Conservation (phyloP, 306 rosid genomes). For the Pyrus bretschneideri region DNA sequence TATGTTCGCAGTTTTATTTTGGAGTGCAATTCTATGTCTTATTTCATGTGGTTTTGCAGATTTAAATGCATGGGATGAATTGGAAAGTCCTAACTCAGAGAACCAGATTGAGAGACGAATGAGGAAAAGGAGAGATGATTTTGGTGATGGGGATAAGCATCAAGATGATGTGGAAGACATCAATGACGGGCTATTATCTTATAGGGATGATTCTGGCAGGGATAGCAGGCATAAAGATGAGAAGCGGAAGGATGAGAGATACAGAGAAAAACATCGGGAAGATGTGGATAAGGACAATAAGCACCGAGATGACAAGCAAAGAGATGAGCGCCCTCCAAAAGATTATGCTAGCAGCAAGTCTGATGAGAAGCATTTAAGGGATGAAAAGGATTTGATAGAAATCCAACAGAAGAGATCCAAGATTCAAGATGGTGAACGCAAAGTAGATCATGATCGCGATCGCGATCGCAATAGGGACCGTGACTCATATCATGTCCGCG, state of each 20-base stretch:
- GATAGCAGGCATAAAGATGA: conserved; percentile 79
- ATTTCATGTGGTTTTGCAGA: conserved; percentile 35
- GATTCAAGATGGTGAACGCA: conserved; percentile 50
- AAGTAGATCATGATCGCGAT: conserved; percentile 33
- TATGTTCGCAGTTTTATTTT: background rate
- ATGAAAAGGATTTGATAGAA: conserved; percentile 61
- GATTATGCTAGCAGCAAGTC: conserved; percentile 54
- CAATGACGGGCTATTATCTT: conserved; percentile 44
- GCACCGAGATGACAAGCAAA: conserved; percentile 66
- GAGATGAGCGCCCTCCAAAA: conserved; percentile 57
- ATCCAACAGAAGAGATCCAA: conserved; percentile 68
- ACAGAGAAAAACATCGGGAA: conserved; percentile 65
- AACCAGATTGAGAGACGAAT: conserved; percentile 55
- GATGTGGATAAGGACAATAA: conserved; percentile 68
- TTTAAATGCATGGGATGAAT: conserved; percentile 44
- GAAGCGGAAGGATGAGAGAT: conserved; percentile 78
- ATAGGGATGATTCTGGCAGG: conserved; percentile 58
- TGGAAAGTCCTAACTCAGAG: conserved; percentile 66
- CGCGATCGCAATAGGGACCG: conserved; percentile 32
- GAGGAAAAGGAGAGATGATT: conserved; percentile 68
- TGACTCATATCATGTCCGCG: conserved; percentile 30
- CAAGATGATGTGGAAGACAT: conserved; percentile 56
- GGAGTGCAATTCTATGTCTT: conserved; percentile 13
- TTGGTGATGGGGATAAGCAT: conserved; percentile 53
- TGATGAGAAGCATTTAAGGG: conserved; percentile 69